Evolutionary conservation across 2,329 filamentous ascomycete species (phyloP).

Genomic region (Magnaporthiopsis rhizophila): DNA sequence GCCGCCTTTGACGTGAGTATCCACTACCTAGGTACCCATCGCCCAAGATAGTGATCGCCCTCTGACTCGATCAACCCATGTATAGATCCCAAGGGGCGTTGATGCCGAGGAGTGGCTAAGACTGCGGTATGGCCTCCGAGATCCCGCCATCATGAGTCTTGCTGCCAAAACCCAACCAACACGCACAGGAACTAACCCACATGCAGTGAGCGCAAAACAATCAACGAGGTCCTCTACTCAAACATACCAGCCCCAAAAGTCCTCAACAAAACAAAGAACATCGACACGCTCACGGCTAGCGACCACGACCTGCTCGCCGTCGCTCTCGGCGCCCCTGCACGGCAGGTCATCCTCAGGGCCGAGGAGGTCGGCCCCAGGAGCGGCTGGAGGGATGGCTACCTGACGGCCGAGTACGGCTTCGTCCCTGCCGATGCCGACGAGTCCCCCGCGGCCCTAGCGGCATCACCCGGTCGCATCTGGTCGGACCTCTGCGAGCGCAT

Average conservation of each 20-base stretch:
- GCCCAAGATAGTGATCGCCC: background rate
- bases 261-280: slow-evolving; percentile 32
- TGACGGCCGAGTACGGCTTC: slow-evolving; percentile 43
- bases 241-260: slow-evolving; percentile 33
- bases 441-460: slow-evolving; percentile 35
- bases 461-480: slow-evolving; percentile 44
- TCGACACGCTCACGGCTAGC: slow-evolving; percentile 38
- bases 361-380: slow-evolving; percentile 42
- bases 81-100: slow-evolving; percentile 35
- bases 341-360: slow-evolving; percentile 44
- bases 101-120: slow-evolving; percentile 38
- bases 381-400: slow-evolving; percentile 46
- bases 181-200: slow-evolving; percentile 24
- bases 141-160: slow-evolving; percentile 8
- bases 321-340: slow-evolving; percentile 44
- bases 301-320: slow-evolving; percentile 43
- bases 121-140: slow-evolving; percentile 24
- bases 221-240: slow-evolving; percentile 29
- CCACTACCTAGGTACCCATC: background rate
- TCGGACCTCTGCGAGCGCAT: slow-evolving; percentile 45
- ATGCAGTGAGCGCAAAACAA: slow-evolving; percentile 10
- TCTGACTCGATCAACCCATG: slow-evolving; percentile 9
- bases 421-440: slow-evolving; percentile 43
- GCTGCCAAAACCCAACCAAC: slow-evolving; percentile 27
- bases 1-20: slow-evolving; percentile 29